Conservation (phyloP, 352 stramenopile genomes). For the Phytophthora hibernalis region DNA sequence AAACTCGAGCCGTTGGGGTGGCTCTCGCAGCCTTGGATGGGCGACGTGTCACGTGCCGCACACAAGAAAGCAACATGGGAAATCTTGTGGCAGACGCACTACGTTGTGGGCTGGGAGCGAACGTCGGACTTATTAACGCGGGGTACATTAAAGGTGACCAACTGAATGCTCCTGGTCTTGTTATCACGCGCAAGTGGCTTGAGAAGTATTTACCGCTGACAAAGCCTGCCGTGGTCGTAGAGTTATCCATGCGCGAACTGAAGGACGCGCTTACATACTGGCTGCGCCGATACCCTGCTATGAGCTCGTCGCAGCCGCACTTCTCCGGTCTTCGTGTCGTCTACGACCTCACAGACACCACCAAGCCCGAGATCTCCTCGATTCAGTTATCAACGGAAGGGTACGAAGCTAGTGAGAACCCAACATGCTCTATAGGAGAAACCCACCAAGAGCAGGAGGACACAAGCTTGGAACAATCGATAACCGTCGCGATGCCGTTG, state of each 20-base stretch:
- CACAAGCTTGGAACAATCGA: constrained; percentile 13
- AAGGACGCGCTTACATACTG: constrained; percentile 66
- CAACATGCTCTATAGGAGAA: background rate
- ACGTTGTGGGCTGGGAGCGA: constrained; percentile 52
- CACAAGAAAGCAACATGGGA: constrained; percentile 72
- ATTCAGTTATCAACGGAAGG: constrained; percentile 36
- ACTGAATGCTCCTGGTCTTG: constrained; percentile 55
- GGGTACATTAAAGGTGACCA: constrained; percentile 83
- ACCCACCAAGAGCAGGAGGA: constrained; percentile 9
- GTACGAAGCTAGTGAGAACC: constrained; percentile 12
- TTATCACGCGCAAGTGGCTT: constrained; percentile 69
- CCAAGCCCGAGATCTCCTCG: constrained; percentile 36
- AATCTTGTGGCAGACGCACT: constrained; percentile 84
- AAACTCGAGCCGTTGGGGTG: constrained; percentile 46
- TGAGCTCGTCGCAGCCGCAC: constrained; percentile 81
- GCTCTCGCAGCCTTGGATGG: constrained; percentile 65
- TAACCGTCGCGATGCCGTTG: constrained; percentile 44
- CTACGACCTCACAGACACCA: constrained; percentile 38
- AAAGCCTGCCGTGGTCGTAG: constrained; percentile 58
- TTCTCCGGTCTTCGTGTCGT: constrained; percentile 61
- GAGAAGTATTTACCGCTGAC: constrained; percentile 74
- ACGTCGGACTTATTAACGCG: constrained; percentile 80
- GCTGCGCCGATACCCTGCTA: constrained; percentile 60
- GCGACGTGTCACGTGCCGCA: constrained; percentile 63
- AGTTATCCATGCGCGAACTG: constrained; percentile 56